Percentiles rank a stretch among this genome's conserved stretches.
phyloP scores from a whole-genome alignment of 129 eudicot genomes.

The Tagetes erecta region DNA sequence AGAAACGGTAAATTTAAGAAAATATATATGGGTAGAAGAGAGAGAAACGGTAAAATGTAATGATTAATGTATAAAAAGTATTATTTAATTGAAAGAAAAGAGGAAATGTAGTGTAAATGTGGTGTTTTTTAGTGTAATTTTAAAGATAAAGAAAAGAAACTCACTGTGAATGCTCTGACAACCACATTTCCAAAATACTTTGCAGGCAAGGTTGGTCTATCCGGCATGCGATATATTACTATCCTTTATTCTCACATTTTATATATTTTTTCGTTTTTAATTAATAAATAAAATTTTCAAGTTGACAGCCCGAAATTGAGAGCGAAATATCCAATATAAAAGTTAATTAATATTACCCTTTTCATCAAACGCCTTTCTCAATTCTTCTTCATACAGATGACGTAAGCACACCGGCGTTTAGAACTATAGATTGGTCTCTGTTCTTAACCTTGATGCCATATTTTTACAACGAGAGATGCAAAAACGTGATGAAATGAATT shows the following conservation, averaged over 20 bases:
- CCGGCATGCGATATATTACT: constrained; percentile 26
- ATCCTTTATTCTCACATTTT: constrained; percentile 34
- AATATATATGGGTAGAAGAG: too few relatives aligned
- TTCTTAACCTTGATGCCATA: constrained; percentile 29
- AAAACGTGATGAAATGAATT: constrained; percentile 19
- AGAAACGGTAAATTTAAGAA: too few relatives aligned
- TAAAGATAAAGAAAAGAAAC: too few relatives aligned
- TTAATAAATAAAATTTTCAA: background rate
- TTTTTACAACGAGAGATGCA: constrained; percentile 29
- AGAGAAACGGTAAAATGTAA: too few relatives aligned
- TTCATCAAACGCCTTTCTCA: constrained; percentile 25
- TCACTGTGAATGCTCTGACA: constrained; percentile 4
- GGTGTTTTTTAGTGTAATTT: too few relatives aligned
- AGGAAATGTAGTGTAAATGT: too few relatives aligned
- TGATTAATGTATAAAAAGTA: too few relatives aligned
- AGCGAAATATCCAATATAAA: constrained; percentile 28
- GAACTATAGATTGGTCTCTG: background rate
- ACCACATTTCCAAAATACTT: constrained; percentile 29
- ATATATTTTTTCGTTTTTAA: background rate
- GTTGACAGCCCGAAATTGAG: constrained; percentile 36
- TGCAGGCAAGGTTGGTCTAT: constrained; percentile 38
- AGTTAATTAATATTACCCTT: constrained; percentile 19
- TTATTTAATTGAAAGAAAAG: too few relatives aligned
- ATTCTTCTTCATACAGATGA: constrained; percentile 9
- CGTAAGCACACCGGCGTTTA: constrained; percentile 20